These are phyloP conservation scores for Bipolaris zeicola DNA, from an alignment of 2,329 filamentous ascomycete genomes.

Conservation along the genomic window DNA sequence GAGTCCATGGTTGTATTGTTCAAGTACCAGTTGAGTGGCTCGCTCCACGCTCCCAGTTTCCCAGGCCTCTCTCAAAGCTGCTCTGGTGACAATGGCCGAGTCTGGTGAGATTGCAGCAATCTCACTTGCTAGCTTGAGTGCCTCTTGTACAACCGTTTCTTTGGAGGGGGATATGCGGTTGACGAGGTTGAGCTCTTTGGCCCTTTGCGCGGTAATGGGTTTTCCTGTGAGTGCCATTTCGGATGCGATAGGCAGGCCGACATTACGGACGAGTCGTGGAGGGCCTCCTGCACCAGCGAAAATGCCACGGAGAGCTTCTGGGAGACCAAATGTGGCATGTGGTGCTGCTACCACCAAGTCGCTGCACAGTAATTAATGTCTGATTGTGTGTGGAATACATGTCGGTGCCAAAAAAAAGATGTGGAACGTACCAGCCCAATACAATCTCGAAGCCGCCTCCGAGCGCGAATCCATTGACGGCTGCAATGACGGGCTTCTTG, in stretches of 20 bases:
- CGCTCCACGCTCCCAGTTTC: slow-evolving; percentile 46
- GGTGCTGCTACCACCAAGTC: slow-evolving; percentile 61
- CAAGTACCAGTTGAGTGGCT: slow-evolving; percentile 50
- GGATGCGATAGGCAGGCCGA: slow-evolving; percentile 56
- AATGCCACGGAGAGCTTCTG: slow-evolving; percentile 61
- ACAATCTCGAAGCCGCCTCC: slow-evolving; percentile 65
- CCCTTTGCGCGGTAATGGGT: slow-evolving; percentile 53
- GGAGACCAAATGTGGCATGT: slow-evolving; percentile 58
- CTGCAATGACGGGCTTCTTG: slow-evolving; percentile 66
- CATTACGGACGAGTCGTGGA: slow-evolving; percentile 57
- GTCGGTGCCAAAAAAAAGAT: neutral
- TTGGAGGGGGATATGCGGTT: slow-evolving; percentile 48
- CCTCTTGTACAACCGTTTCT: slow-evolving; percentile 44
- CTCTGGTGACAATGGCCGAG: slow-evolving; percentile 46
- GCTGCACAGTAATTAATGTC: slow-evolving; percentile 33
- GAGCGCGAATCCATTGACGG: slow-evolving; percentile 63
- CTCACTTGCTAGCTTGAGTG: slow-evolving; percentile 44
- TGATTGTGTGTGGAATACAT: neutral
- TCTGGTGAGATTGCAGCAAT: slow-evolving; percentile 47
- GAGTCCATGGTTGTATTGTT: slow-evolving; percentile 51
- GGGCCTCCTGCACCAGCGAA: slow-evolving; percentile 60
- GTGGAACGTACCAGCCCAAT: slow-evolving; percentile 56
- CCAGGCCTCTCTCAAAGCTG: slow-evolving; percentile 42
- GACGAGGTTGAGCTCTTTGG: slow-evolving; percentile 50
- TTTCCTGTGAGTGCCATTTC: slow-evolving; percentile 59